Evolutionary conservation across 2,329 filamentous ascomycete species (phyloP), one percentile per base, ranked within the genome.

Genomic region (Fusarium sp.): DNA sequence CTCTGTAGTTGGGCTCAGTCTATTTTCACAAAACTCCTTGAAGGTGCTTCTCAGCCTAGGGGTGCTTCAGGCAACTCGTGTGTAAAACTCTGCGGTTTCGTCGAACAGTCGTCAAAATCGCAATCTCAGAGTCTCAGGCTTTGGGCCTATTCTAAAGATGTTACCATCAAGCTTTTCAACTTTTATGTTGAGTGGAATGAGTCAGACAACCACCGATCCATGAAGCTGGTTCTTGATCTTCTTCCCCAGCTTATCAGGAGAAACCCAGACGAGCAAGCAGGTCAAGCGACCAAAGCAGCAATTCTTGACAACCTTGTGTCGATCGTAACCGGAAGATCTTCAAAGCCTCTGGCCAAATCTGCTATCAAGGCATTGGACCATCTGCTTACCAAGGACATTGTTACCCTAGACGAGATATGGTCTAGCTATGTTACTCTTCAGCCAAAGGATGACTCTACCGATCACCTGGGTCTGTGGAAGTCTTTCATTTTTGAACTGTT

Each of bases 181-280:
- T 89, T 88, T 71, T 91, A 88, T 72, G 79, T 90, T 49, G 87
- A 89, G 70, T 90, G 88, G 87, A 89, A 88, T 69, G 88, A 90
- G 70, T 86, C 86, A 56, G 88, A 90, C 71, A 85, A 88, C 61
- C 86, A 89, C 69, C 82, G 88, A 12, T 88, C 88, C 34, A 86
- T 90, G 85, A 85, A 85, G 64, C 81, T 89, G 58, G 83, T 89
- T 6, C 80, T 90, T 30, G 88, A 90, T 66, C 78, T 88, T 20
- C 77, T 89, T 21, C 80, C 82, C 7, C 80, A 81, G 53, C 81
- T 87, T 19, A 78, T 88, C 38, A 74, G 75, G 46, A 82, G 78
- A 54, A 88, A 89, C 61, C 83, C 86, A 1, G 75, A 81, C 26
- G 69, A 75, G 4, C 63, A 76, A n/a, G 75, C 74, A 20, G 77